These are phyloP conservation scores for Thecaphora thlaspeos DNA, from an alignment of 1,284 basidiomycete species.

Conservation along the genomic window DNA sequence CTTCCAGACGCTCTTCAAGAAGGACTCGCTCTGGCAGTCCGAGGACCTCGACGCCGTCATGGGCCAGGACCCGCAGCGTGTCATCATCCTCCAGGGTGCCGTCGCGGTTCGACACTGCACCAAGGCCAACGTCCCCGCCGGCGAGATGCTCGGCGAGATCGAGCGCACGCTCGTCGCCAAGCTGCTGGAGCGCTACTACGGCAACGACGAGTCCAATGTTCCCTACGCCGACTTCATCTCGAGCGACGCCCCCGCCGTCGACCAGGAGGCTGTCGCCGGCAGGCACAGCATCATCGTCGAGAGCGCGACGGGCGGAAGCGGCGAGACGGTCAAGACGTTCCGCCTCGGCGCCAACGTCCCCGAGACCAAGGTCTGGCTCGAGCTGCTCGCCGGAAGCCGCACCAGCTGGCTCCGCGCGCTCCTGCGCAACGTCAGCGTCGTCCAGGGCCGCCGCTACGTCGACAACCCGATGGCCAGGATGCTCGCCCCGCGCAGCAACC, in stretches of 20 bases:
- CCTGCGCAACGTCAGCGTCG: conserved; percentile 73
- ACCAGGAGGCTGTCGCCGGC: conserved; percentile 58
- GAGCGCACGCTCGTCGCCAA: conserved; percentile 74
- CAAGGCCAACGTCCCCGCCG: conserved; percentile 88
- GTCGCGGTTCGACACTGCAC: conserved; percentile 85
- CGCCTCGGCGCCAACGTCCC: conserved; percentile 33
- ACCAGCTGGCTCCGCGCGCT: conserved; percentile 86
- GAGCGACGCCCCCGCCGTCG: conserved; percentile 59
- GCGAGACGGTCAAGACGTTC: conserved; percentile 62
- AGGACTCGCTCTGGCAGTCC: conserved; percentile 96
- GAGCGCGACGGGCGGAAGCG: conserved; percentile 57
- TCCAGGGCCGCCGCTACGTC: conserved; percentile 64
- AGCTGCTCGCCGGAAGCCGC: conserved; percentile 75
- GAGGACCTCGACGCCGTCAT: conserved; percentile 99
- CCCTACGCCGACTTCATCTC: conserved; percentile 86
- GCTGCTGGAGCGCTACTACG: conserved; percentile 79
- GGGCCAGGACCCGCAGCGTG: conserved; percentile 87
- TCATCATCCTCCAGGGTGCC: conserved; percentile 95
- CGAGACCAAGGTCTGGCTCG: conserved; percentile 70
- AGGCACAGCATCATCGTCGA: conserved; percentile 59
- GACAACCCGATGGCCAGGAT: conserved; percentile 87
- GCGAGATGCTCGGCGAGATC: conserved; percentile 84
- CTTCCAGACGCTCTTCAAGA: conserved; percentile 71
- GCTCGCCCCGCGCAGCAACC: conserved; percentile 75
- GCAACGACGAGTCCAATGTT: conserved; percentile 73